Conservation (phyloP, 331 rosid genomes). For the Rhamnella rubrinervis region DNA sequence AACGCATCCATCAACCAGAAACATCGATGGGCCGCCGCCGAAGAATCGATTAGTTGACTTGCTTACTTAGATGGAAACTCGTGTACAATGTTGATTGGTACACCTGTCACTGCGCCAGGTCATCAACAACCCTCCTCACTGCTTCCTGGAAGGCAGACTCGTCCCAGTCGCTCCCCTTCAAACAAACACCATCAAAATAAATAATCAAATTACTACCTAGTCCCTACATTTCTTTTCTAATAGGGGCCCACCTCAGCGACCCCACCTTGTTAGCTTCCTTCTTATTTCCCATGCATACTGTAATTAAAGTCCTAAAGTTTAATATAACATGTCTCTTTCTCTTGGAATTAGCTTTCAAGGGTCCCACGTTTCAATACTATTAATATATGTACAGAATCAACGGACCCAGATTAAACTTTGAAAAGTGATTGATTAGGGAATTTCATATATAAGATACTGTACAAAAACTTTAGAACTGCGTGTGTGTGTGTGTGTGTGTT, state of each 20-base stretch:
- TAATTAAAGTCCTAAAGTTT: background rate
- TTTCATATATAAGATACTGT: background rate
- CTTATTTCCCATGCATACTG: background rate
- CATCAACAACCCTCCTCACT: constrained; percentile 62
- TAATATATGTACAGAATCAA: background rate
- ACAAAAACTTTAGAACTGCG: too few species aligned
- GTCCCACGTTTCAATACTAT: too few species aligned
- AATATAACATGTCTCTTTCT: too few species aligned
- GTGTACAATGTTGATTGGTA: constrained; percentile 7
- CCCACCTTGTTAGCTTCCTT: constrained; percentile 8
- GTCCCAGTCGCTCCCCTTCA: constrained; percentile 76
- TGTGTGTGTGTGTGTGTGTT: too few species aligned
- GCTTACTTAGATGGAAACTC: background rate
- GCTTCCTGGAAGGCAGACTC: constrained; percentile 82
- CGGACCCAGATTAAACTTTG: background rate
- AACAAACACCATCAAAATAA: background rate
- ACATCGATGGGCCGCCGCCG: constrained; percentile 11
- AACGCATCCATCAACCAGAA: background rate
- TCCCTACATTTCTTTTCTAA: background rate
- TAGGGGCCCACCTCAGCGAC: background rate
- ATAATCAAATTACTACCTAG: background rate
- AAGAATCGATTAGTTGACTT: constrained; percentile 11
- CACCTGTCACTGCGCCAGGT: constrained; percentile 39
- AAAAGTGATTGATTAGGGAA: background rate
- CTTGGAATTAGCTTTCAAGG: too few species aligned